phyloP scores from a whole-genome alignment of 2,329 filamentous ascomycete species.

The Xylaria sp. region DNA sequence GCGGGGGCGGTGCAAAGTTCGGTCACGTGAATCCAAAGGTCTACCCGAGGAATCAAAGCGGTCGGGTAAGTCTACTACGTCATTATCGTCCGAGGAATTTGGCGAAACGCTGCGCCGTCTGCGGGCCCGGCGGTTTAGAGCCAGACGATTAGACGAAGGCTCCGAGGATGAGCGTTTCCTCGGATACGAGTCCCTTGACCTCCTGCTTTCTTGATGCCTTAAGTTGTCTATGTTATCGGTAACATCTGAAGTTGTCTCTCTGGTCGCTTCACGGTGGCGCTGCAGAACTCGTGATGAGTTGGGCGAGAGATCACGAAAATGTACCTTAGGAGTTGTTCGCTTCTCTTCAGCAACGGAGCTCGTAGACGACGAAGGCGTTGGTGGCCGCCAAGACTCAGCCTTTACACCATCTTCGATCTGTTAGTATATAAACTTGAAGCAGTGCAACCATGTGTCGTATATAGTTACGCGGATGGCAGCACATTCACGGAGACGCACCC shows the following conservation, averaged over 20 bases:
- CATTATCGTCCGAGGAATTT: conserved; percentile 37
- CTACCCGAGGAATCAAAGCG: conserved; percentile 47
- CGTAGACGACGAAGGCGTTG: conserved; percentile 6
- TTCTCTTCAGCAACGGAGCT: conserved; percentile 22
- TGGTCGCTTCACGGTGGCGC: conserved; percentile 39
- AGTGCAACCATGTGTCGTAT: background rate
- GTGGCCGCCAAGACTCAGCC: background rate
- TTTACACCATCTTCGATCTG: conserved; percentile 35
- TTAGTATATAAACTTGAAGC: conserved; percentile 10
- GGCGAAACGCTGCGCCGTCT: conserved; percentile 32
- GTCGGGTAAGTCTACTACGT: conserved; percentile 47
- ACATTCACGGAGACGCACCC: conserved; percentile 50
- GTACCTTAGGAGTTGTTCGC: conserved; percentile 39
- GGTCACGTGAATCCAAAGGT: conserved; percentile 36
- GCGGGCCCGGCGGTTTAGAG: conserved; percentile 19
- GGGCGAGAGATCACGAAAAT: conserved; percentile 48
- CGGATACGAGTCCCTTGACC: background rate
- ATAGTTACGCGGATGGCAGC: conserved; percentile 19
- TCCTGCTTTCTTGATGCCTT: background rate
- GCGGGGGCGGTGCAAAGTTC: conserved; percentile 16
- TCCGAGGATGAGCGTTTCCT: conserved; percentile 43
- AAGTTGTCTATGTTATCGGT: conserved; percentile 14
- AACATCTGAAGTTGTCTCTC: conserved; percentile 25
- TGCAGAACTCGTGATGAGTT: conserved; percentile 46
- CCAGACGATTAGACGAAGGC: conserved; percentile 37